Conservation (phyloP, 2,329 filamentous ascomycete genomes). For the Pseudocercospora fuligena region DNA sequence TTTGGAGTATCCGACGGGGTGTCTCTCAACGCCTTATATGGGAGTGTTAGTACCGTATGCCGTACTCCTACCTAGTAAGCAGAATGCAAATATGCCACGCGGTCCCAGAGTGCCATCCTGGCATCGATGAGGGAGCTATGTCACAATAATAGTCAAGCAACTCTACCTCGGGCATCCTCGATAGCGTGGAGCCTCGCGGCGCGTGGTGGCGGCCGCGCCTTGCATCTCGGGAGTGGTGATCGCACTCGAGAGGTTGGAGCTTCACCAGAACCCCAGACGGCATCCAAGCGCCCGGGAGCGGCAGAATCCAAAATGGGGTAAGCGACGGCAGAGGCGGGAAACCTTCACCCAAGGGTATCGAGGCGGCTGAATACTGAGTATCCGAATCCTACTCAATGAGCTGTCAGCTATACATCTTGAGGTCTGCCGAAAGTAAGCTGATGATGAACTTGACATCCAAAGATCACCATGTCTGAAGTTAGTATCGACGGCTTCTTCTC, state of each 20-base stretch:
- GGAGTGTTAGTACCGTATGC: neutral
- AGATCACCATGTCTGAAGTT: conserved; percentile 57
- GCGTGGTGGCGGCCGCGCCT: neutral
- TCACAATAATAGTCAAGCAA: conserved; percentile 8
- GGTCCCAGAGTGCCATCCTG: neutral
- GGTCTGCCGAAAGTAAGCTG: neutral
- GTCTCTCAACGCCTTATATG: neutral
- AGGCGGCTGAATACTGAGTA: neutral
- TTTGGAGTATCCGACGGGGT: neutral
- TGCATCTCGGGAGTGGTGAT: neutral
- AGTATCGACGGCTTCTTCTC: conserved; percentile 78
- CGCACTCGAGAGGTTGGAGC: conserved; percentile 1
- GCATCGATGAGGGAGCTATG: conserved; percentile 3
- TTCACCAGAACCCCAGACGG: neutral
- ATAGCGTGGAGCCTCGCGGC: conserved; percentile 3
- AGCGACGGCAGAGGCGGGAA: conserved; percentile 6
- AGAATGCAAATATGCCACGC: neutral
- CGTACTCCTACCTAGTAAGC: neutral
- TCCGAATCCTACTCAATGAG: neutral
- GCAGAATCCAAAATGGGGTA: conserved; percentile 6
- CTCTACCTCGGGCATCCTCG: conserved; percentile 24
- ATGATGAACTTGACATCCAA: neutral
- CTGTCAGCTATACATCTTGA: neutral
- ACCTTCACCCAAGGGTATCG: neutral
- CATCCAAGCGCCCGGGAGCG: conserved; percentile 1